Evolutionary conservation across 1,139 yeast genomes (phyloP), one percentile per base, ranked within the genome.

Genomic region (Lodderomyces beijingensis): DNA sequence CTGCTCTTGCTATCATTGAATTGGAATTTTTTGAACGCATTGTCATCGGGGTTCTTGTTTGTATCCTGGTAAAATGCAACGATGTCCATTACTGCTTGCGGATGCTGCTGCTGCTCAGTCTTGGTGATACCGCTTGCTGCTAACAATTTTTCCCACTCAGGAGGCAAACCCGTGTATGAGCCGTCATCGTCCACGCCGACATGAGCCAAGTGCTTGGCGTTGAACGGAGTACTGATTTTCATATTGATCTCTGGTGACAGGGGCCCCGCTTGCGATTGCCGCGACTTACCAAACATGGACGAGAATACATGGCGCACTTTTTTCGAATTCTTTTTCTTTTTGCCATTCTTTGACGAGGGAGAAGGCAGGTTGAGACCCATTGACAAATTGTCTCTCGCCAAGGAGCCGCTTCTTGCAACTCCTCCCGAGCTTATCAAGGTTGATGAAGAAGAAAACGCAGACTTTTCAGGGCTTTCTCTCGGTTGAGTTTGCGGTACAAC

Each of bases 71-170:
- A 86, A 51, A 86, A 87, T 26, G 89, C 86, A 39, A 89, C 94
- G 43, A 89, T 88, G 51, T 88, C 95, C 74, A 85, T 79, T 6
- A 88, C 95, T 0, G 95, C 96, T 57, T 87, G 93, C 3, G 96
- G 96, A 52, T 91, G 88, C 46, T 82, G 84, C 47, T 83, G 80
- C 51, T 88, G 96, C 47, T 91, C 97, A 28, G 73, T 74, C 46
- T 75, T 77, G 4, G 94, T 74, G 33, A 91, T 86, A 27, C 97
- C 97, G 53, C 88, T 81, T 12, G 89, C 93, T 13, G 81, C 74
- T 40, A 91, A 67, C 31, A 88, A 65, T 39, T 76, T 71, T 47
- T 86, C 91, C 98, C 98, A 91, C 54, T 86, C 96, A 30, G 76
- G 77, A 2, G 97, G 98, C 35, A 89, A 67, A 2, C 96, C 97